phyloP scores from a whole-genome alignment of 352 stramenopile species.

The Peronospora farinosa region DNA sequence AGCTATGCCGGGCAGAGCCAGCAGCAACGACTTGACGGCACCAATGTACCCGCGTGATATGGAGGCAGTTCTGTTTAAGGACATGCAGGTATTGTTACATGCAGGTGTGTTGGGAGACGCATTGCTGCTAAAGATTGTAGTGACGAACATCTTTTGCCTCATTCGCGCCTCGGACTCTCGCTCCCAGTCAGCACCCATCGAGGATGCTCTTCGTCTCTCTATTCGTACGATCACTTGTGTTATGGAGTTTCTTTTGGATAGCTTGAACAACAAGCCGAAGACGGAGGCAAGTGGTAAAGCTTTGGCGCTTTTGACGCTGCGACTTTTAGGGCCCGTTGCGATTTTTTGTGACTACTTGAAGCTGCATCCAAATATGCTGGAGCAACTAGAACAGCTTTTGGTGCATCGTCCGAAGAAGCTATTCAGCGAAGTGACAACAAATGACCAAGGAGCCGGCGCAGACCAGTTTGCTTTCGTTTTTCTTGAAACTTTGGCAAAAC shows the following conservation, averaged over 20 bases:
- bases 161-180: constrained; percentile 31
- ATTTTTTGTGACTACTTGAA: constrained; percentile 69
- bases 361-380: constrained; percentile 39
- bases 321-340: constrained; percentile 46
- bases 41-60: constrained; percentile 59
- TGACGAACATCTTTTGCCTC: constrained; percentile 76
- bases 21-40: constrained; percentile 6
- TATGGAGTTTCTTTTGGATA: constrained; percentile 44
- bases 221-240: constrained; percentile 40
- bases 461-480: constrained; percentile 36
- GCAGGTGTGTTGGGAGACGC: constrained; percentile 63
- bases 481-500: constrained; percentile 37
- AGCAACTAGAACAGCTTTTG: constrained; percentile 36
- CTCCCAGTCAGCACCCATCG: constrained; percentile 14
- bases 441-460: constrained; percentile 12
- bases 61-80: constrained; percentile 55
- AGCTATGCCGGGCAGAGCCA: constrained; percentile 8
- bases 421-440: constrained; percentile 19
- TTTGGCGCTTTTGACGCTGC: constrained; percentile 19
- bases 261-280: constrained; percentile 24
- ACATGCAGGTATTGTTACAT: constrained; percentile 48
- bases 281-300: constrained; percentile 9
- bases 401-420: constrained; percentile 25
- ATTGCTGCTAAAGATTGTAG: constrained; percentile 70
- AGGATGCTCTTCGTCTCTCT: constrained; percentile 56